Conservation (phyloP, 1,284 basidiomycete genomes). For the Pterulicium gracile region DNA sequence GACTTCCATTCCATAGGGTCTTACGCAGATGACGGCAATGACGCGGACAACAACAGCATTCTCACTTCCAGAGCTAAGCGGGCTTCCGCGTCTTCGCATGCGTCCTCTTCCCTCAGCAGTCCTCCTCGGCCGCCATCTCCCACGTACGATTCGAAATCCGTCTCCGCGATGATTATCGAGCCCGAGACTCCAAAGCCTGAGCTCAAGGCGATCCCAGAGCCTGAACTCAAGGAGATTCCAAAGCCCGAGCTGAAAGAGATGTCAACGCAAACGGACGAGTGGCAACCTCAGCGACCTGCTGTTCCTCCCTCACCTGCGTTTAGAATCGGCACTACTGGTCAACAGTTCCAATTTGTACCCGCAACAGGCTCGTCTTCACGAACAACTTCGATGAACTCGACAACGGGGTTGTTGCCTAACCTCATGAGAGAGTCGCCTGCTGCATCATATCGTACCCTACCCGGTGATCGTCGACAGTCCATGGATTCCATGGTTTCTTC, state of each 20-base stretch:
- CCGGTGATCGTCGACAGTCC: constrained; percentile 7
- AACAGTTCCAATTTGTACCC: constrained; percentile 70
- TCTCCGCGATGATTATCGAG: constrained; percentile 20
- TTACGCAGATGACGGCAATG: constrained; percentile 45
- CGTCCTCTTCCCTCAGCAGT: constrained; percentile 23
- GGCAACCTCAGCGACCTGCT: constrained; percentile 33
- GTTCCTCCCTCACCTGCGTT: constrained; percentile 15
- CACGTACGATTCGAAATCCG: constrained; percentile 23
- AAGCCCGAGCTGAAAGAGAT: constrained; percentile 34
- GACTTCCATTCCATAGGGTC: constrained; percentile 68
- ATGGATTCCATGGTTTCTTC: neutral
- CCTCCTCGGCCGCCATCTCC: constrained; percentile 17
- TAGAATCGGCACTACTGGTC: constrained; percentile 22
- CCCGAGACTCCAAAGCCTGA: neutral
- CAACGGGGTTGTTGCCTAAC: constrained; percentile 7
- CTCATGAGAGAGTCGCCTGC: constrained; percentile 19
- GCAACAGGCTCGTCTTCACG: constrained; percentile 28
- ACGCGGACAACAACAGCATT: constrained; percentile 37
- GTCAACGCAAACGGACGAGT: constrained; percentile 69
- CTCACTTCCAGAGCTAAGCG: constrained; percentile 50
- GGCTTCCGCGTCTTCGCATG: constrained; percentile 14
- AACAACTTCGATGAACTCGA: constrained; percentile 12
- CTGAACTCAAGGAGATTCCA: too few species aligned
- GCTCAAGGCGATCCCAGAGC: too few species aligned
- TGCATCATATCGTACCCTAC: constrained; percentile 11